Evolutionary conservation across 345 rosid species (phyloP), one percentile per base, ranked within the genome.

Genomic region (Arabidopsis arenosa): DNA sequence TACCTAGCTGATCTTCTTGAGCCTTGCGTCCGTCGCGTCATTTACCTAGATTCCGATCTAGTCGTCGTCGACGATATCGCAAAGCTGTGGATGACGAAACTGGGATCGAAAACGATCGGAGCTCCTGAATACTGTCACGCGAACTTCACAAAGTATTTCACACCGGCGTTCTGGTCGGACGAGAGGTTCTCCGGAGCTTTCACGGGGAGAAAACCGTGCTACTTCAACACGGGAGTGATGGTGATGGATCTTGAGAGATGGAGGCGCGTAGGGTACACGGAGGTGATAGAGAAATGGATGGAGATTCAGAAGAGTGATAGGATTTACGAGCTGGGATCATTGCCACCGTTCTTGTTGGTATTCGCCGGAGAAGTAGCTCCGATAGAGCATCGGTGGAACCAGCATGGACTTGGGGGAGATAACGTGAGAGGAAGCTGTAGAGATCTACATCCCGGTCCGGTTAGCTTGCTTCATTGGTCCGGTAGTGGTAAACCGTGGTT

Each of bases 401-500:
- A 94, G 74, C 98, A 94, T 70, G 98, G 98, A 1, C 60, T 94
- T 2, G 98, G 98, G 18, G 97, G 98, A 33, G 98, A 94, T 68
- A 94, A 90, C 74, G 92, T 94, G 65, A 85, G 82, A 72, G 97
- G 98, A 54, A 92, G 93, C 83, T 94, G 97, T 55, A 88, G 98
- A 30, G 87, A 92, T 83, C 70, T 94, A 18, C 98, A 94, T 72
- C 86, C 95, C 0, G 97, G 98, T 68, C 96, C 98, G 52, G 93
- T 90, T 49, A 94, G 98, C 74, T 87, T 94, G 52, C 81, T 94
- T 57, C 98, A 94, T 83, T 94, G 98, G 98, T 94, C 98, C 30
- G 98, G 98, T 30, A 90, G 96, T 79, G 97, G 98, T 54, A 94
- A 94, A 86, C 98, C 98, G 1, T 94, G 98, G 98, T 75, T 86